These are phyloP conservation scores for Cutaneotrichosporon cavernicola DNA, from an alignment of 1,284 basidiomycete species.

Conservation along the genomic window DNA sequence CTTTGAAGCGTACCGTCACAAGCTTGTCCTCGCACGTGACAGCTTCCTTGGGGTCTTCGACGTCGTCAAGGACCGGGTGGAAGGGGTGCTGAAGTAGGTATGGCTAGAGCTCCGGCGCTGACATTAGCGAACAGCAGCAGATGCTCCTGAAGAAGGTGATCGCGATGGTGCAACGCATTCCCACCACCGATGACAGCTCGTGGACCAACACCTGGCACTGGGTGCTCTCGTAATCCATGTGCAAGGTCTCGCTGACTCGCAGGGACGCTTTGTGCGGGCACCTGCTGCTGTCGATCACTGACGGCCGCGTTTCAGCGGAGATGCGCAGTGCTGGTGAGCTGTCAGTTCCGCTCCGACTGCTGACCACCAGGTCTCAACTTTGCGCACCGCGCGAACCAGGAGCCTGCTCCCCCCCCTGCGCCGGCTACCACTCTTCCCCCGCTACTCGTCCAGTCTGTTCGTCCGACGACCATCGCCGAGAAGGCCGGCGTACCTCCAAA, in stretches of 20 bases:
- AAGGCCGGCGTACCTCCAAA: slow-evolving; percentile 45
- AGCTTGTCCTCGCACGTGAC: slow-evolving; percentile 75
- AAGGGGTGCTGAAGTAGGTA: slow-evolving; percentile 75
- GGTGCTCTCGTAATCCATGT: slow-evolving; percentile 62
- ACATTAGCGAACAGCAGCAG: slow-evolving; percentile 70
- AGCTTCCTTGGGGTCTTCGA: slow-evolving; percentile 91
- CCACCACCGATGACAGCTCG: slow-evolving; percentile 60
- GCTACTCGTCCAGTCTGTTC: not conserved
- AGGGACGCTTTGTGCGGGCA: slow-evolving; percentile 92
- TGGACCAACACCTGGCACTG: slow-evolving; percentile 99
- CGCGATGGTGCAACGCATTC: slow-evolving; percentile 64
- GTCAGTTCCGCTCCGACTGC: not conserved
- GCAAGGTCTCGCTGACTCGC: slow-evolving; percentile 41
- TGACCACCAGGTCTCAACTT: slow-evolving; percentile 83
- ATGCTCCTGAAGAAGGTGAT: slow-evolving; percentile 86
- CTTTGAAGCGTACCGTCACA: slow-evolving; percentile 82
- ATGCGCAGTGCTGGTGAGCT: slow-evolving; percentile 80
- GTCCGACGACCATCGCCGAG: not conserved
- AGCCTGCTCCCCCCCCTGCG: slow-evolving; percentile 47
- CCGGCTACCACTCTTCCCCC: slow-evolving; percentile 43
- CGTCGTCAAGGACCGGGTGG: slow-evolving; percentile 85
- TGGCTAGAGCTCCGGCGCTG: not conserved
- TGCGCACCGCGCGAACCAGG: slow-evolving; percentile 56
- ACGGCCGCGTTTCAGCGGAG: slow-evolving; percentile 87
- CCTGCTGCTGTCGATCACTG: slow-evolving; percentile 81